phyloP scores from a whole-genome alignment of 768 basidiomycete genomes.

The Leccinum subgranulosum region DNA sequence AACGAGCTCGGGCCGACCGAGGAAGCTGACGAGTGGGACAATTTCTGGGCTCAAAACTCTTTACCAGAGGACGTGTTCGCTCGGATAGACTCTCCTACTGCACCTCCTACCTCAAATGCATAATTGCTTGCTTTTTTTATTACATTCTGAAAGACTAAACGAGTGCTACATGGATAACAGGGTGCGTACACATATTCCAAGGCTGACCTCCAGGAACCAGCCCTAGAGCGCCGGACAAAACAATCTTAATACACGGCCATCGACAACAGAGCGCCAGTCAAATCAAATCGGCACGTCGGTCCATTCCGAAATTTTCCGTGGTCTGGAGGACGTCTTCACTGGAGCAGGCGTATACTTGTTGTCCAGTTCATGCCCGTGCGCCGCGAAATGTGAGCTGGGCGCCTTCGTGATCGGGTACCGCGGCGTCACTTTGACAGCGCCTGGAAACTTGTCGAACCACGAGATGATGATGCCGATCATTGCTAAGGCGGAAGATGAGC shows the following conservation, averaged over 20 bases:
- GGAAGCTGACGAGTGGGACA: slow-evolving; percentile 47
- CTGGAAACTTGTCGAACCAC: slow-evolving; percentile 29
- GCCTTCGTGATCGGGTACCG: slow-evolving; percentile 30
- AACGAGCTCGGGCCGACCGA: slow-evolving; percentile 19
- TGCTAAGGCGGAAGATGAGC: slow-evolving; percentile 8
- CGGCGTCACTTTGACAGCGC: slow-evolving; percentile 22
- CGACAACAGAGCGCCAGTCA: not conserved
- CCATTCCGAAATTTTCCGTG: slow-evolving; percentile 19
- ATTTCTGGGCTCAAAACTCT: slow-evolving; percentile 41
- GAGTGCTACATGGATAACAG: slow-evolving; percentile 4
- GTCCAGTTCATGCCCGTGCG: slow-evolving; percentile 23
- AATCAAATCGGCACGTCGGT: slow-evolving; percentile 19
- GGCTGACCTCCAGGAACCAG: slow-evolving; percentile 13
- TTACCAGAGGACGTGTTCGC: slow-evolving; percentile 38
- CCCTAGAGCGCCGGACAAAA: not conserved
- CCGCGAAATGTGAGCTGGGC: slow-evolving; percentile 27
- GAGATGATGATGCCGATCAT: slow-evolving; percentile 20
- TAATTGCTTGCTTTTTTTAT: slow-evolving; percentile 5
- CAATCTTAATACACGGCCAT: not conserved
- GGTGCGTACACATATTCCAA: not conserved
- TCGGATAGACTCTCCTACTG: slow-evolving; percentile 11
- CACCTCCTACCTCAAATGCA: slow-evolving; percentile 9
- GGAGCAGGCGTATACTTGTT: slow-evolving; percentile 12
- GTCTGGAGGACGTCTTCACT: slow-evolving; percentile 1
- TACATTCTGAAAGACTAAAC: slow-evolving; percentile 1